Evolutionary conservation across 2,329 filamentous ascomycete species (phyloP).

Genomic region (Talaromyces funiculosus): DNA sequence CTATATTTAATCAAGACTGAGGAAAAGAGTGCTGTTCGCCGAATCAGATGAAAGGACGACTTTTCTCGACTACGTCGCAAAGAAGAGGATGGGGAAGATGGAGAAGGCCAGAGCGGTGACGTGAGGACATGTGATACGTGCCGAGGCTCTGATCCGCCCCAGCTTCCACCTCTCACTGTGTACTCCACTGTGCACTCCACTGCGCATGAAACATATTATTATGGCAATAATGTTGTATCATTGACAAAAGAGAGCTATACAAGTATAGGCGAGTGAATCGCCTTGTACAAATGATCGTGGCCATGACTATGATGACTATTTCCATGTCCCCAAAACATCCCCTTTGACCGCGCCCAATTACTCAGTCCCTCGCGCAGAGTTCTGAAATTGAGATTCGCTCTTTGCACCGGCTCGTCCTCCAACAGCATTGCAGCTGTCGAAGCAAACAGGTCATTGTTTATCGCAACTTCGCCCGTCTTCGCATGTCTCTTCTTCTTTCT

Average conservation of each 20-base stretch:
- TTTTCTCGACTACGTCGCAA: neutral
- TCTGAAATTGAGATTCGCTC: slow-evolving; percentile 20
- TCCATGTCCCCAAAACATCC: neutral
- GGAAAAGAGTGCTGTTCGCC: neutral
- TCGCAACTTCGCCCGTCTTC: neutral
- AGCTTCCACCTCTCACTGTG: neutral
- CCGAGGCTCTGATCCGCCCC: neutral
- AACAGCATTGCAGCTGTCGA: slow-evolving; percentile 14
- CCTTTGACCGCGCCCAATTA: slow-evolving; percentile 14
- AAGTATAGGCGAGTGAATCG: slow-evolving; percentile 2
- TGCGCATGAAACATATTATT: neutral
- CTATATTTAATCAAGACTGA: neutral
- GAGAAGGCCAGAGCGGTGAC: slow-evolving; percentile 1
- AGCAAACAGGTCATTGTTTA: slow-evolving; percentile 5
- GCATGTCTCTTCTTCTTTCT: slow-evolving; percentile 10
- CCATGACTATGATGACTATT: neutral
- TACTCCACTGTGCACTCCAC: no score
- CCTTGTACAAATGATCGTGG: neutral
- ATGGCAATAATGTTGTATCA: no score
- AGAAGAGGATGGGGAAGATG: slow-evolving; percentile 5
- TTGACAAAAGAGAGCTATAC: neutral
- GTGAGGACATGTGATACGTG: slow-evolving; percentile 2
- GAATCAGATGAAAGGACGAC: neutral
- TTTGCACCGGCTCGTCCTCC: slow-evolving; percentile 13
- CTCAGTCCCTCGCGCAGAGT: slow-evolving; percentile 17